phyloP scores from a whole-genome alignment of 441 rosid genomes.

The Kokia cookei region DNA sequence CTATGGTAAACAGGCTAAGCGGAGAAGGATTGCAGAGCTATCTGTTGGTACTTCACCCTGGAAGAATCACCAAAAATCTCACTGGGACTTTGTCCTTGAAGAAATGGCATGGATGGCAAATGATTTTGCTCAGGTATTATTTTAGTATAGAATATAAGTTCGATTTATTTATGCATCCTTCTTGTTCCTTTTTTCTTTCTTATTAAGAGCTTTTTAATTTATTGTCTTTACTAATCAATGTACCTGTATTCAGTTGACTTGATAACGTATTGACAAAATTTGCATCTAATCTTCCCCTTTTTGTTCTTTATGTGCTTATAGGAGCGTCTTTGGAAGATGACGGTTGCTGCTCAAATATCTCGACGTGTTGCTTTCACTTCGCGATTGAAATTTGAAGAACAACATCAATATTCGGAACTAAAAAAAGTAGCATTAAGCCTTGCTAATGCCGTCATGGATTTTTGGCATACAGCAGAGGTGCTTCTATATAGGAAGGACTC shows the following conservation, averaged over 20 bases:
- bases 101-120: slow-evolving; percentile 99
- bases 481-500: slow-evolving; percentile 25
- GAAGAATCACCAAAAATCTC: slow-evolving; percentile 53
- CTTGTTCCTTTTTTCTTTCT: not conserved
- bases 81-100: slow-evolving; percentile 99
- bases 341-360: slow-evolving; percentile 91
- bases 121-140: slow-evolving; percentile 93
- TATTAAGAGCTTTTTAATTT: slow-evolving; percentile 4
- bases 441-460: slow-evolving; percentile 79
- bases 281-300: not conserved
- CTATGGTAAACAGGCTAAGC: slow-evolving; percentile 69
- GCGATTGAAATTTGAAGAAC: slow-evolving; percentile 54
- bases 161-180: not conserved
- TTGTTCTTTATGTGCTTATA: slow-evolving; percentile 22
- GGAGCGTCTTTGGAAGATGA: slow-evolving; percentile 99
- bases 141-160: slow-evolving; percentile 9
- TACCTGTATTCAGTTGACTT: not conserved
- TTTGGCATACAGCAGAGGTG: slow-evolving; percentile 78
- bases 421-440: slow-evolving; percentile 59
- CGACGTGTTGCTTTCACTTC: slow-evolving; percentile 57
- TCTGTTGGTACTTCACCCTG: slow-evolving; percentile 44
- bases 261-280: not conserved
- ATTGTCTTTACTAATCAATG: not conserved
- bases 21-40: slow-evolving; percentile 81
- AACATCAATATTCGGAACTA: slow-evolving; percentile 40